A percentile compares a stretch with the other conserved stretches of the same genome.
These are phyloP conservation scores for Trametes elegans DNA, from an alignment of 768 basidiomycete genomes.

Conservation along the genomic window DNA sequence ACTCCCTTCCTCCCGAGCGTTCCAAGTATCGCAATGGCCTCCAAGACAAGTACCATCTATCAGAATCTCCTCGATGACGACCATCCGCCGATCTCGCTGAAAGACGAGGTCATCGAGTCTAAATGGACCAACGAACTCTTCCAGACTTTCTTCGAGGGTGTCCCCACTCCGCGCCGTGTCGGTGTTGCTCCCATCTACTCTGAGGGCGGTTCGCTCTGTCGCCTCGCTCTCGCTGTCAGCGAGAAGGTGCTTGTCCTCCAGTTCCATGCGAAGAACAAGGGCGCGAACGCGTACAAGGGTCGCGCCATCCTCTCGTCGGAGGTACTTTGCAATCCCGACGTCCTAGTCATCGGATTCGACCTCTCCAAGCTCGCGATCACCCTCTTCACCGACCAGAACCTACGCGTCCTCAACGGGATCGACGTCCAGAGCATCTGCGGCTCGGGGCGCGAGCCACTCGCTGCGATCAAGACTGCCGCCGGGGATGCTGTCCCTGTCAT, in stretches of 20 bases:
- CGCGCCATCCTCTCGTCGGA: slow-evolving; percentile 36
- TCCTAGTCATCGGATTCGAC: slow-evolving; percentile 53
- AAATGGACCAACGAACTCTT: slow-evolving; percentile 21
- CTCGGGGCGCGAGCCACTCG: slow-evolving; percentile 30
- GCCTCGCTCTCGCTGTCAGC: slow-evolving; percentile 45
- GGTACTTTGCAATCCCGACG: slow-evolving; percentile 44
- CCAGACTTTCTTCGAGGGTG: slow-evolving; percentile 14
- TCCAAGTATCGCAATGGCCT: slow-evolving; percentile 21
- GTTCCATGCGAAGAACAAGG: slow-evolving; percentile 22
- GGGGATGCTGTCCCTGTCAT: slow-evolving; percentile 16
- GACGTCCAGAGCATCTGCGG: slow-evolving; percentile 57
- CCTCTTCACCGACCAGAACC: slow-evolving; percentile 40
- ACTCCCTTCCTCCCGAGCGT: slow-evolving; percentile 19
- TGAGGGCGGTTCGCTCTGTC: slow-evolving; percentile 39
- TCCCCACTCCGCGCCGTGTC: slow-evolving; percentile 30
- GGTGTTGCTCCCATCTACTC: slow-evolving; percentile 54
- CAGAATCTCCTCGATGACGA: slow-evolving; percentile 30
- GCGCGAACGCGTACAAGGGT: slow-evolving; percentile 18
- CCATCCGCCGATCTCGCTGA: slow-evolving; percentile 20
- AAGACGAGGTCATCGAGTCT: slow-evolving; percentile 22
- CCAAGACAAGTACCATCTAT: slow-evolving; percentile 6
- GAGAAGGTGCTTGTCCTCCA: slow-evolving; percentile 24
- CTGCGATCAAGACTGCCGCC: slow-evolving; percentile 37
- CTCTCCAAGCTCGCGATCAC: slow-evolving; percentile 49
- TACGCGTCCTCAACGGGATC: slow-evolving; percentile 48